Base-by-base conservation (phyloP, 768 basidiomycete species). In the Crepidotus variabilis region DNA sequence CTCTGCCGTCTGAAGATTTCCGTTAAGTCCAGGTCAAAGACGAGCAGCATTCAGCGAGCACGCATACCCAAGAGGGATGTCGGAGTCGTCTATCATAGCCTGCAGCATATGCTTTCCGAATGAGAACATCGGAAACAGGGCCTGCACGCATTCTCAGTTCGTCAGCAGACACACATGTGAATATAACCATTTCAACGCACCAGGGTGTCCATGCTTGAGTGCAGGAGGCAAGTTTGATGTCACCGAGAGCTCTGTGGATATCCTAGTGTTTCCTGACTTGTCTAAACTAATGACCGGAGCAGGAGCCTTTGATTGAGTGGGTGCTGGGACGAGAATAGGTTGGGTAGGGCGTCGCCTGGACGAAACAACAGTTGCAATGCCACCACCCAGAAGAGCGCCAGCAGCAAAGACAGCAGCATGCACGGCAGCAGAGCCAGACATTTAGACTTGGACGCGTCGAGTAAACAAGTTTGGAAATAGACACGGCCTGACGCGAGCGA, bases 61-160 rank as follows among this genome's bases (percentile, higher is more conserved):
- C 21, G 63, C 82, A 48, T 66, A 95, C 94, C 95, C 96, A 98
- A 32, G 94, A 83, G 2, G 96, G 94, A 73, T 98, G 95, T 16
- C 92, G 79, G 55, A 95, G 74, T 11, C 92, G 79, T 52, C 97
- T 78, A 70, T 99, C 97, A 69, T 99, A 98, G 8, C 84, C 92
- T 0, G 92, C 86, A 20, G 88, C 86, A 65, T 97, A 98, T 14
- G 90, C 94, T 66, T 84, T 83, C 50, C 93, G 82, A 46, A 87
- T 79, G 20, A 97, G 75, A 11, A 86, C 67, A 72, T 97, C 95
- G 1, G 87, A 78, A 51, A 93, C 78, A 13, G 95, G 94, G 7
- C 94, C 94, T 96, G 61, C n/a, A 57, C n/a, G 22, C 10, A n/a
- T n/a, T n/a, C n/a, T n/a, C n/a, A 39, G 52, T 34, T 34, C 33